These are phyloP conservation scores for Anthracocystis setariae DNA, from an alignment of 1,284 basidiomycete genomes.

Conservation along the genomic window DNA sequence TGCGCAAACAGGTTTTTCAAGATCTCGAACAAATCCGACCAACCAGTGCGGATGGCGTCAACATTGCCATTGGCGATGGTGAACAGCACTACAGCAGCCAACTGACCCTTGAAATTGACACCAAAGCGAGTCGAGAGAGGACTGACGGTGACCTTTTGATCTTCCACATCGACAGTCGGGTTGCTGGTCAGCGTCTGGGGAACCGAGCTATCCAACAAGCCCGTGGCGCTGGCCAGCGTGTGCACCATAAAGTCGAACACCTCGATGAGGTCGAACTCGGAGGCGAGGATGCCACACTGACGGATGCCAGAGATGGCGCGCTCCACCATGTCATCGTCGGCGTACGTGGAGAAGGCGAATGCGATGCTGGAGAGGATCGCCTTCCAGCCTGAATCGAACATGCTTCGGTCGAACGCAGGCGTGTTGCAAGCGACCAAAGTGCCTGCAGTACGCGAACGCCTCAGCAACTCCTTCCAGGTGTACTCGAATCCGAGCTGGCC, in stretches of 20 bases:
- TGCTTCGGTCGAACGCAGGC: slow-evolving; percentile 82
- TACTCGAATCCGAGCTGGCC: slow-evolving; percentile 98
- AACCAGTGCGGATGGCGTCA: slow-evolving; percentile 91
- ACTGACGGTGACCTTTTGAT: slow-evolving; percentile 86
- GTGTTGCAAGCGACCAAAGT: slow-evolving; percentile 82
- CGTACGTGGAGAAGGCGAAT: slow-evolving; percentile 84
- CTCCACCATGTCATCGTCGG: slow-evolving; percentile 96
- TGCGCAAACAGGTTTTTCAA: slow-evolving; percentile 95
- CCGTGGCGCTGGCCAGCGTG: slow-evolving; percentile 73
- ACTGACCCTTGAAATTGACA: slow-evolving; percentile 91
- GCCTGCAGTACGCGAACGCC: slow-evolving; percentile 83
- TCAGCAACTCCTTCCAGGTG: slow-evolving; percentile 94
- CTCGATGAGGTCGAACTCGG: slow-evolving; percentile 86
- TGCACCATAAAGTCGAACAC: slow-evolving; percentile 96
- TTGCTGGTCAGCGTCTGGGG: slow-evolving; percentile 74
- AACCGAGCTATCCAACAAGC: slow-evolving; percentile 51
- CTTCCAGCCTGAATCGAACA: slow-evolving; percentile 93
- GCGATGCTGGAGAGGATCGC: slow-evolving; percentile 78
- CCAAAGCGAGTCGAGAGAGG: slow-evolving; percentile 93
- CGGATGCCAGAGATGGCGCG: slow-evolving; percentile 92
- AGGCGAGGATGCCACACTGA: slow-evolving; percentile 92
- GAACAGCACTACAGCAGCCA: slow-evolving; percentile 96
- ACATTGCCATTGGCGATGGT: slow-evolving; percentile 97
- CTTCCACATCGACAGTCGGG: slow-evolving; percentile 91
- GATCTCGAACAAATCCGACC: slow-evolving; percentile 93